These are phyloP conservation scores for Barbarea vulgaris DNA, from an alignment of 345 rosid species.

Conservation along the genomic window DNA sequence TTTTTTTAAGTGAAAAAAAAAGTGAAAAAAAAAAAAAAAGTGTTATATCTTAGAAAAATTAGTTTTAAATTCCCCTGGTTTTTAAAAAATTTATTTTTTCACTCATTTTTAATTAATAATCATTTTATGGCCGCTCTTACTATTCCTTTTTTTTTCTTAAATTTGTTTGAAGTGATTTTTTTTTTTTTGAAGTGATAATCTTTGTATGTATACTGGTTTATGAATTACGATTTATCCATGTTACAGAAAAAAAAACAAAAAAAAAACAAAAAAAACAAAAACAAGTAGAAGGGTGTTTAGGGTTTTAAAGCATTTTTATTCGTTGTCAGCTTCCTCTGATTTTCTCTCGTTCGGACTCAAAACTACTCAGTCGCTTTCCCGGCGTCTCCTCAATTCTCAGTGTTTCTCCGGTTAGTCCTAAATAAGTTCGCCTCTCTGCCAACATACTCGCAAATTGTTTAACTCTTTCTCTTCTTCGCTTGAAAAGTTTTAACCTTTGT, in stretches of 20 bases:
- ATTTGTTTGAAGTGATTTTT: too few species aligned
- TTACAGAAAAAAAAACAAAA: background rate
- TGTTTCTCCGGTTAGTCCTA: background rate
- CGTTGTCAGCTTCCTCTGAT: background rate
- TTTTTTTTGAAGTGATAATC: background rate
- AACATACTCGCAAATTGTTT: background rate
- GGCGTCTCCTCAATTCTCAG: background rate
- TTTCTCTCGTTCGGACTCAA: background rate
- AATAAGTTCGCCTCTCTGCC: background rate
- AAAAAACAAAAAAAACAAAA: background rate
- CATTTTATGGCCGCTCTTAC: too few species aligned
- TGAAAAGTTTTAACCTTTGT: conserved; percentile 5
- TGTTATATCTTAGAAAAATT: too few species aligned
- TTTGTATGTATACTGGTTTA: background rate
- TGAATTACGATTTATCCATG: too few species aligned
- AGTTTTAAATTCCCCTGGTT: too few species aligned
- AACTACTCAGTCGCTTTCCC: background rate
- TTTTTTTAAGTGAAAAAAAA: too few species aligned
- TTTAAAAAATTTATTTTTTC: background rate
- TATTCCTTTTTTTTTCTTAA: too few species aligned
- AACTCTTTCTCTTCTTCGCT: background rate
- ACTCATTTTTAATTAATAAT: too few species aligned
- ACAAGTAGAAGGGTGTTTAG: background rate
- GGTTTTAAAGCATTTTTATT: background rate
- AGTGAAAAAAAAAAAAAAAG: too few species aligned